Evolutionary conservation across 2,329 filamentous ascomycete species (phyloP), one percentile per base, ranked within the genome.

Genomic region (Tolypocladium endophyticum): DNA sequence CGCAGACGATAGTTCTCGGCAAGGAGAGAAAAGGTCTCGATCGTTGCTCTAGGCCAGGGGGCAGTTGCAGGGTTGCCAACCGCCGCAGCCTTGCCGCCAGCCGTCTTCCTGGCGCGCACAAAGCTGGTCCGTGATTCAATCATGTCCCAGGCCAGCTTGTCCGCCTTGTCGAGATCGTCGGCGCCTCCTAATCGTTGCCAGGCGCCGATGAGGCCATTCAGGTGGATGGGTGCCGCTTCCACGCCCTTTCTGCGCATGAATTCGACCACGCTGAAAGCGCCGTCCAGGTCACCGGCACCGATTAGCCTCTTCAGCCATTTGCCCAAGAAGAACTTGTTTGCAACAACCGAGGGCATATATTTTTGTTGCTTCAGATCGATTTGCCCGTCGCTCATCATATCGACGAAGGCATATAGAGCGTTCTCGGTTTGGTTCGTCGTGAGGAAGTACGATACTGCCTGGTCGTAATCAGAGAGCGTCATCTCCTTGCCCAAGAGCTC

Each of bases 251-350:
- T 78, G 65, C 86, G 84, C 88, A 95, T 93, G 63, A 92, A 80
- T 18, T 88, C 81, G 35, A 94, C 77, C 11, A 95, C 89, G 61
- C 84, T 83, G 58, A 83, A 79, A 3, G 90, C 90, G 2, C 87
- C 88, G 60, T 88, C 82, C 18, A 89, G 74, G 64, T 91, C 83
- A 2, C 85, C 86, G 60, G 86, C 83, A 20, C 87, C 87, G 59
- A 95, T 88, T 11, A 95, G 82, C 56, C 88, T 85, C 72, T 93
- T 93, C 68, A 96, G 81, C 92, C 92, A 96, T 67, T 90, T 92
- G 39, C 87, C 89, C 64, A 92, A 88, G 72, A 96, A 90, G 73
- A 91, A 93, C 63, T 87, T 86, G 71, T 95, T 94, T 56, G 76
- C 77, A 45, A 85, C 72, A 11, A 76, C 73, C 0, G 76, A 74